A percentile compares a stretch with the other conserved stretches of the same genome.
Evolutionary conservation across 768 basidiomycete species (phyloP).

Genomic region (Lentinula lateritia): DNA sequence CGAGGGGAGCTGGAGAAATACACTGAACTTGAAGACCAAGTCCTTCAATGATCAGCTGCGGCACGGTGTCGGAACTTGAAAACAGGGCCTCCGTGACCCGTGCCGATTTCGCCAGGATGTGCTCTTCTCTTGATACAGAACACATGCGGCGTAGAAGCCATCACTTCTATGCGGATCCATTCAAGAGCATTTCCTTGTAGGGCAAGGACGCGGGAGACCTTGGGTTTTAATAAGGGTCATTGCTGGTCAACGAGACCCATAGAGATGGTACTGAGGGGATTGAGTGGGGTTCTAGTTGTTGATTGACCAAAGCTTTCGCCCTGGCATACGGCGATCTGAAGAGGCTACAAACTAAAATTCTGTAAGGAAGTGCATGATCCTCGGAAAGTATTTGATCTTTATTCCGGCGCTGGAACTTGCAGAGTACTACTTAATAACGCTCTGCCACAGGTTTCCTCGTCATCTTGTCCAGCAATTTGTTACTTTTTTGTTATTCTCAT

Average conservation of each 20-base stretch:
- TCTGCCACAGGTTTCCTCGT: neutral
- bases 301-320: neutral
- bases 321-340: slow-evolving; percentile 1
- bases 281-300: neutral
- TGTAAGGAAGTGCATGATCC: neutral
- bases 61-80: neutral
- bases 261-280: slow-evolving; percentile 1
- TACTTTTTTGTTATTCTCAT: neutral
- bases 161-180: slow-evolving; percentile 4
- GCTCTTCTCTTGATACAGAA: neutral
- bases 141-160: slow-evolving; percentile 7
- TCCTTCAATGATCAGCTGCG: too few species aligned
- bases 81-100: neutral
- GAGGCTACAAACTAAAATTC: neutral
- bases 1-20: too few species aligned
- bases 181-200: slow-evolving; percentile 1
- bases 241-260: neutral
- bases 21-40: too few species aligned
- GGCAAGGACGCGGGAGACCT: neutral
- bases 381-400: neutral
- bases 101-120: neutral
- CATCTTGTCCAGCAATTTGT: neutral
- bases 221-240: neutral
- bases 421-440: neutral
- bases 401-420: neutral